Conservation (phyloP, 2,329 filamentous ascomycete species). For the Aspergillus unguis region DNA sequence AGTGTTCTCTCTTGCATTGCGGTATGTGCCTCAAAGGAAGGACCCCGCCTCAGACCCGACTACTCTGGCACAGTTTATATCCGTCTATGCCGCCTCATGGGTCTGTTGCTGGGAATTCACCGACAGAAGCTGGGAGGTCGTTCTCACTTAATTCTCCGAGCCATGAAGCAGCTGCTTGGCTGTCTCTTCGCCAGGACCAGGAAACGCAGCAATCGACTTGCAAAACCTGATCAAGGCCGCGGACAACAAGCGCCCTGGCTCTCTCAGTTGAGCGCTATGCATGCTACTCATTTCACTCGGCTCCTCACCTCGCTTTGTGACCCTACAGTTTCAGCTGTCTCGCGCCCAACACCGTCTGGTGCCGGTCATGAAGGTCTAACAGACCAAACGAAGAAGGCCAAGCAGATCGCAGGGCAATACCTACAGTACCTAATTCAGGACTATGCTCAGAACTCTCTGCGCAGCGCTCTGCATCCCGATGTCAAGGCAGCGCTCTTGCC, state of each 20-base stretch:
- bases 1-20: slow-evolving; percentile 39
- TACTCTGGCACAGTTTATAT: slow-evolving; percentile 47
- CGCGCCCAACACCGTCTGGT: slow-evolving; percentile 31
- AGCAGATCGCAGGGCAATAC: slow-evolving; percentile 56
- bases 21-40: slow-evolving; percentile 33
- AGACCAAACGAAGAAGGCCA: slow-evolving; percentile 59
- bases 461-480: slow-evolving; percentile 47
- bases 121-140: slow-evolving; percentile 58
- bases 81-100: slow-evolving; percentile 53
- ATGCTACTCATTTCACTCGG: slow-evolving; percentile 52
- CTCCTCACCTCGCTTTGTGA: slow-evolving; percentile 60
- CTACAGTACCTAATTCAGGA: slow-evolving; percentile 56
- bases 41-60: slow-evolving; percentile 30
- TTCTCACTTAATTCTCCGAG: slow-evolving; percentile 56
- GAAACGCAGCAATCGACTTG: slow-evolving; percentile 28
- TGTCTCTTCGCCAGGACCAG: slow-evolving; percentile 53
- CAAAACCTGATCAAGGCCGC: slow-evolving; percentile 23
- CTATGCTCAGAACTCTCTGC: slow-evolving; percentile 54
- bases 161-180: slow-evolving; percentile 54
- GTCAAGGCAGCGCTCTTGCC: slow-evolving; percentile 53
- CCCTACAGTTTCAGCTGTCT: slow-evolving; percentile 56
- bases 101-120: slow-evolving; percentile 54
- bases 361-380: slow-evolving; percentile 48
- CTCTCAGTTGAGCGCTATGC: slow-evolving; percentile 37
- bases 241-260: slow-evolving; percentile 32